A percentile compares a stretch with the other conserved stretches of the same genome.
phyloP scores from a whole-genome alignment of 352 stramenopile species.

The Globisporangium orthogonon region DNA sequence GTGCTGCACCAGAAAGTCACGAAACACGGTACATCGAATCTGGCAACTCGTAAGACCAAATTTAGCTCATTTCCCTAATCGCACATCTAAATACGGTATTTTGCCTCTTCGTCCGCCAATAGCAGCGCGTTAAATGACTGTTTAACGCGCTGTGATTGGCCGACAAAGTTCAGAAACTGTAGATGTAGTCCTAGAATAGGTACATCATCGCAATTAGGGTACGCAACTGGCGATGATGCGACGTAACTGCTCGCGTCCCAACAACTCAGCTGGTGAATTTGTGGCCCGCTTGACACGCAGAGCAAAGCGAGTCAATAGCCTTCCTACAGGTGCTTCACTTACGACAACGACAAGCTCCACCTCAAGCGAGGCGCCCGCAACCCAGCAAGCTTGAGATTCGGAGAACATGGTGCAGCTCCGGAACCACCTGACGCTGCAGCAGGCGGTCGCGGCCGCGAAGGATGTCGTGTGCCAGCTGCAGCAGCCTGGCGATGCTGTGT shows the following conservation, averaged over 20 bases:
- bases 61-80: no score
- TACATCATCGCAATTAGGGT: neutral
- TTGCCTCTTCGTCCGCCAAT: no score
- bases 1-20: no score
- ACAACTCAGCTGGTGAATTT: no score
- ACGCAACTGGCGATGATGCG: neutral
- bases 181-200: no score
- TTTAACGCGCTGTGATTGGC: neutral
- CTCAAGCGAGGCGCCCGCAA: neutral
- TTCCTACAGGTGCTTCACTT: no score
- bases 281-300: no score
- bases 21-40: no score
- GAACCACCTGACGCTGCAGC: conserved; percentile 8
- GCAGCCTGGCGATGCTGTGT: neutral
- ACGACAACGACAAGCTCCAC: no score
- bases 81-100: no score
- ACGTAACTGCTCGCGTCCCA: neutral
- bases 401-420: conserved; percentile 8
- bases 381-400: neutral
- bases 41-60: no score
- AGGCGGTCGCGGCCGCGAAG: conserved; percentile 14
- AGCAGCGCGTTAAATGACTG: neutral
- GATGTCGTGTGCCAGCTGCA: conserved; percentile 1
- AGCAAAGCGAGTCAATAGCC: no score
- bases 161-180: neutral